Conservation (phyloP, 176 grass and related monocot genomes). For the Ensete glaucum region DNA sequence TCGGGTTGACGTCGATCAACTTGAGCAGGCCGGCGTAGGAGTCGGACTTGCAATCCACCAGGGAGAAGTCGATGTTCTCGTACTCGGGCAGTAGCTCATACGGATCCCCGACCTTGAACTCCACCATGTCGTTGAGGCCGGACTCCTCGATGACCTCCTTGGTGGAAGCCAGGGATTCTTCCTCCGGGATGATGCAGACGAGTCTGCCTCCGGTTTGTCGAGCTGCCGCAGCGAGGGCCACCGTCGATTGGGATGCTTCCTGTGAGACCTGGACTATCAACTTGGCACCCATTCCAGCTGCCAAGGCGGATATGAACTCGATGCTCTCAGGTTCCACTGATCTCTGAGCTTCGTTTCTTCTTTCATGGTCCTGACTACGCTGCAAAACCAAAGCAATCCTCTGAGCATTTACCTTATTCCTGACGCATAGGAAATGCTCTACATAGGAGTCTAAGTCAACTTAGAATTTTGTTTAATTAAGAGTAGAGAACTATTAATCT, state of each 20-base stretch:
- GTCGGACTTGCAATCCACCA: conserved; percentile 31
- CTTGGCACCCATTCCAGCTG: conserved; percentile 32
- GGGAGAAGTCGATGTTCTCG: conserved; percentile 40
- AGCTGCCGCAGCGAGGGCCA: conserved; percentile 33
- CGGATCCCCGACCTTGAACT: conserved; percentile 32
- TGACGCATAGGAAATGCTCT: background rate
- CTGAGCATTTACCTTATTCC: background rate
- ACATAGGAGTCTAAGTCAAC: too few relatives aligned
- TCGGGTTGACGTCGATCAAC: conserved; percentile 32
- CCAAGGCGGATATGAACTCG: conserved; percentile 34
- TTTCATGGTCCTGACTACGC: conserved; percentile 23
- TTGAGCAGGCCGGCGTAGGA: conserved; percentile 27
- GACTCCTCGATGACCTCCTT: conserved; percentile 29
- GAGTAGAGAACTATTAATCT: too few relatives aligned
- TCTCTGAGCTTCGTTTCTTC: conserved; percentile 15
- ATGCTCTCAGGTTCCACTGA: conserved; percentile 22
- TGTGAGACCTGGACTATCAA: conserved; percentile 31
- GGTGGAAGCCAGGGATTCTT: conserved; percentile 24
- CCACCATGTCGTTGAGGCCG: conserved; percentile 35
- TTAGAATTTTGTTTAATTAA: too few relatives aligned
- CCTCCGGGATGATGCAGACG: conserved; percentile 31
- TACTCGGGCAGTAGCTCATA: conserved; percentile 32
- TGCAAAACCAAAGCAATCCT: background rate
- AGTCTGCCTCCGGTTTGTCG: conserved; percentile 29
- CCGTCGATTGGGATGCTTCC: conserved; percentile 28